These are phyloP conservation scores for Xylaria palmicola DNA, from an alignment of 495 filamentous ascomycete genomes.

Conservation along the genomic window DNA sequence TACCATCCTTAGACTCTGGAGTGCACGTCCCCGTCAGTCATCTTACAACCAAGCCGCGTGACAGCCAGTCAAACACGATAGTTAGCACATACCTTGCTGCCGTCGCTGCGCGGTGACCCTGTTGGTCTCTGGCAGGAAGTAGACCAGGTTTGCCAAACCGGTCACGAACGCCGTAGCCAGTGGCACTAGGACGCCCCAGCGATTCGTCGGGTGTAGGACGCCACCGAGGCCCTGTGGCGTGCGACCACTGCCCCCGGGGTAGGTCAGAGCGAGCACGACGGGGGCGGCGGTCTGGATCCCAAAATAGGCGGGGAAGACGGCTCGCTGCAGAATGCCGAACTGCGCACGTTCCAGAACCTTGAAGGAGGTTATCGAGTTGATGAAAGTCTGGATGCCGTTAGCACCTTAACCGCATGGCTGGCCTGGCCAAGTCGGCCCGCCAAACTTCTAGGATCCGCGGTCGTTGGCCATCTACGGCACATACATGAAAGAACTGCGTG, in stretches of 20 bases:
- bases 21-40: not conserved
- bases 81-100: slow-evolving; percentile 67
- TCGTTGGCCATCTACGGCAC: not conserved
- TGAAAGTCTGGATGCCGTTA: slow-evolving; percentile 60
- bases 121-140: slow-evolving; percentile 70
- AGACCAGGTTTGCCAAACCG: slow-evolving; percentile 62
- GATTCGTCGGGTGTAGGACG: slow-evolving; percentile 54
- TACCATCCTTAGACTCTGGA: slow-evolving; percentile 65
- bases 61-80: not conserved
- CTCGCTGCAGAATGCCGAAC: slow-evolving; percentile 74
- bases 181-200: slow-evolving; percentile 61
- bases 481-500: slow-evolving; percentile 75
- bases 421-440: not conserved
- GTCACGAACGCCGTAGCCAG: slow-evolving; percentile 62
- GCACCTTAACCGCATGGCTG: not conserved
- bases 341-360: slow-evolving; percentile 71
- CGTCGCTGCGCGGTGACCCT: slow-evolving; percentile 72
- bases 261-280: slow-evolving; percentile 73
- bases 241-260: slow-evolving; percentile 25
- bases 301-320: slow-evolving; percentile 86
- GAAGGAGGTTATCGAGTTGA: slow-evolving; percentile 74
- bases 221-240: slow-evolving; percentile 49
- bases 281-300: slow-evolving; percentile 73
- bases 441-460: not conserved
- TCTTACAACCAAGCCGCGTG: not conserved